Percentiles rank a stretch among this genome's conserved stretches.
These are phyloP conservation scores for Dactylellina sp. DNA, from an alignment of 2,329 filamentous ascomycete species.

Conservation along the genomic window DNA sequence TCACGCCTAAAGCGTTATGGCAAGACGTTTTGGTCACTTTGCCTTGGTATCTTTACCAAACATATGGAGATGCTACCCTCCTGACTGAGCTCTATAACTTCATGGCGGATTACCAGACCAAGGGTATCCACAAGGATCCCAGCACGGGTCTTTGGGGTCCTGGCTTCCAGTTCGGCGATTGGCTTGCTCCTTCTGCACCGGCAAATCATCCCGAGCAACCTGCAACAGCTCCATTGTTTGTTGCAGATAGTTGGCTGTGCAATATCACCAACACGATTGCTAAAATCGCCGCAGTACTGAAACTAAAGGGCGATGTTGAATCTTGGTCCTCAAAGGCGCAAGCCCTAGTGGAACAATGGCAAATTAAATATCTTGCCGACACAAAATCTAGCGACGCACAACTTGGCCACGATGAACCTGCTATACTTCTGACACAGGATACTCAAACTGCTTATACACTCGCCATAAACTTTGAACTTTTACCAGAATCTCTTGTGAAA, in stretches of 20 bases:
- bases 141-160: slow-evolving; percentile 64
- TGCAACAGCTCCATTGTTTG: slow-evolving; percentile 64
- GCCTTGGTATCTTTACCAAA: slow-evolving; percentile 65
- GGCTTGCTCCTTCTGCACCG: slow-evolving; percentile 67
- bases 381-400: background rate
- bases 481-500: slow-evolving; percentile 54
- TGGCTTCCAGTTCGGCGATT: slow-evolving; percentile 66
- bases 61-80: slow-evolving; percentile 63
- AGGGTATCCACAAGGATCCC: slow-evolving; percentile 62
- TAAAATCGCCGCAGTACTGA: slow-evolving; percentile 62
- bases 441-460: slow-evolving; percentile 65
- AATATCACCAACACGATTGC: slow-evolving; percentile 64
- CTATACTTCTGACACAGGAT: slow-evolving; percentile 62
- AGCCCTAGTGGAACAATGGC: slow-evolving; percentile 30
- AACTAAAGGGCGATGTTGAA: slow-evolving; percentile 59
- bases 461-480: slow-evolving; percentile 64
- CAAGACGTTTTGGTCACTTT: slow-evolving; percentile 65
- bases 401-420: background rate
- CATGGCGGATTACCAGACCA: slow-evolving; percentile 65
- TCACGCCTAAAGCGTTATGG: slow-evolving; percentile 63
- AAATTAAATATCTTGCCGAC: slow-evolving; percentile 27
- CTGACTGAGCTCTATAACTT: slow-evolving; percentile 64
- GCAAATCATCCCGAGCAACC: slow-evolving; percentile 64
- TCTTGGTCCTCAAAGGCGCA: slow-evolving; percentile 17
- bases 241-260: slow-evolving; percentile 67